Conservation (phyloP, 2,329 filamentous ascomycete species). For the Fusarium pilosicola region DNA sequence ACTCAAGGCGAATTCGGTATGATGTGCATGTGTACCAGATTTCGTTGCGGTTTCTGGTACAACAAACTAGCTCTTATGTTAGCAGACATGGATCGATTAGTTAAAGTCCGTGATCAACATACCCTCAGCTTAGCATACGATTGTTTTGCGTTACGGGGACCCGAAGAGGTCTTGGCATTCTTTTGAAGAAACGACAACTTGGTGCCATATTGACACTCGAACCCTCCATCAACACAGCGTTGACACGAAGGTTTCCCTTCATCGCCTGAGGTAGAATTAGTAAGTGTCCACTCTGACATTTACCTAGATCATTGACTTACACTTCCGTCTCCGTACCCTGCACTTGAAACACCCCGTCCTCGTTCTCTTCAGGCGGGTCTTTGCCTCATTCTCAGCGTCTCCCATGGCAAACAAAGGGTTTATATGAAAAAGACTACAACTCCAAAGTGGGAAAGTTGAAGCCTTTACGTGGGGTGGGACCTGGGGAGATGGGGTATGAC, state of each 20-base stretch:
- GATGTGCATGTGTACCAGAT: conserved; percentile 12
- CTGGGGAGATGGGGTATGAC: background rate
- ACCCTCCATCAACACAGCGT: conserved; percentile 57
- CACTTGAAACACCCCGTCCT: conserved; percentile 61
- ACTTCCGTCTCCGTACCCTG: conserved; percentile 59
- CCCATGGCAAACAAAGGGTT: conserved; percentile 15
- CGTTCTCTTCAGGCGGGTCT: conserved; percentile 45
- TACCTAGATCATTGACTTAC: conserved; percentile 39
- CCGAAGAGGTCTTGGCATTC: conserved; percentile 55
- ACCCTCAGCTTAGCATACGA: conserved; percentile 40
- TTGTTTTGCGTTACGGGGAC: conserved; percentile 26
- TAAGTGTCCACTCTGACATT: background rate
- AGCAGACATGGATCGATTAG: background rate
- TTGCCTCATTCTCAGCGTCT: conserved; percentile 30
- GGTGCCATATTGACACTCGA: conserved; percentile 60
- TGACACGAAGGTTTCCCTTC: conserved; percentile 61
- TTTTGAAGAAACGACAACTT: conserved; percentile 60
- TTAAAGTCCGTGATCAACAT: background rate
- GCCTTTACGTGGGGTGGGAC: conserved; percentile 3
- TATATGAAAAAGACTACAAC: conserved; percentile 6
- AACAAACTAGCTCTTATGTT: conserved; percentile 26
- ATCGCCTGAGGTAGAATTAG: conserved; percentile 52
- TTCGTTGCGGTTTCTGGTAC: conserved; percentile 30
- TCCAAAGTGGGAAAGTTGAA: conserved; percentile 39
- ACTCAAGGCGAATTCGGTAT: background rate